Percentiles rank a stretch among this genome's conserved stretches.
These are phyloP conservation scores for Hemisphaericaspora xylofermentans DNA, from an alignment of 1,139 yeast genomes.

Conservation along the genomic window DNA sequence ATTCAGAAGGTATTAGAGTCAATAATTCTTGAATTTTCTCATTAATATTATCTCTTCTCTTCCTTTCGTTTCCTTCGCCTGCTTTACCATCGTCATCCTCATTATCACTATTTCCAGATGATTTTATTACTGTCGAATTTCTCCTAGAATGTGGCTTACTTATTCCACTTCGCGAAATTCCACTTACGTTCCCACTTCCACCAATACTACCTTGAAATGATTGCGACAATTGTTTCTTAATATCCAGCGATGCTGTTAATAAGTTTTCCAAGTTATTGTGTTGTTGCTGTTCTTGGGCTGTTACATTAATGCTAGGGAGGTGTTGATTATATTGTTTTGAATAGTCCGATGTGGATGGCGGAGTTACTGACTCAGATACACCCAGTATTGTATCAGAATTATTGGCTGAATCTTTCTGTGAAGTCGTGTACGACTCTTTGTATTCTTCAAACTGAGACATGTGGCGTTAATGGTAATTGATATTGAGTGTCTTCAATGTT, in stretches of 20 bases:
- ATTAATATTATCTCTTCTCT: slow-evolving; percentile 84
- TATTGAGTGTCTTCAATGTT: no score
- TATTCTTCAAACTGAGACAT: slow-evolving; percentile 13
- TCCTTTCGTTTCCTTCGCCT: slow-evolving; percentile 52
- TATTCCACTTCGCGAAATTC: slow-evolving; percentile 31
- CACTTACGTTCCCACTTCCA: slow-evolving; percentile 15
- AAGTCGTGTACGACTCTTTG: slow-evolving; percentile 21
- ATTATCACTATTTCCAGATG: slow-evolving; percentile 30
- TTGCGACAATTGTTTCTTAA: slow-evolving; percentile 43
- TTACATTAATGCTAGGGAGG: slow-evolving; percentile 26
- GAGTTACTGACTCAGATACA: slow-evolving; percentile 15
- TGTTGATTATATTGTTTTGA: slow-evolving; percentile 21
- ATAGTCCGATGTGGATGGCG: slow-evolving; percentile 11
- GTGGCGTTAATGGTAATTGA: no score
- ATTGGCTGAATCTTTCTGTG: slow-evolving; percentile 5
- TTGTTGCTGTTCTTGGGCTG: slow-evolving; percentile 23
- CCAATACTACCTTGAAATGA: slow-evolving; percentile 29
- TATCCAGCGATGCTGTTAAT: slow-evolving; percentile 34
- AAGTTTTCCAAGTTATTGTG: slow-evolving; percentile 25
- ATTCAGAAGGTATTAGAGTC: slow-evolving; percentile 62
- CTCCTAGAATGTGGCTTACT: slow-evolving; percentile 43
- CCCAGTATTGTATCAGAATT: slow-evolving; percentile 21
- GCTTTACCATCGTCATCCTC: slow-evolving; percentile 33
- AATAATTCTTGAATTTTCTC: slow-evolving; percentile 84
- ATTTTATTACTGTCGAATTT: slow-evolving; percentile 32